Base-by-base conservation (phyloP, 768 basidiomycete genomes). In the Tulasnella sp. region DNA sequence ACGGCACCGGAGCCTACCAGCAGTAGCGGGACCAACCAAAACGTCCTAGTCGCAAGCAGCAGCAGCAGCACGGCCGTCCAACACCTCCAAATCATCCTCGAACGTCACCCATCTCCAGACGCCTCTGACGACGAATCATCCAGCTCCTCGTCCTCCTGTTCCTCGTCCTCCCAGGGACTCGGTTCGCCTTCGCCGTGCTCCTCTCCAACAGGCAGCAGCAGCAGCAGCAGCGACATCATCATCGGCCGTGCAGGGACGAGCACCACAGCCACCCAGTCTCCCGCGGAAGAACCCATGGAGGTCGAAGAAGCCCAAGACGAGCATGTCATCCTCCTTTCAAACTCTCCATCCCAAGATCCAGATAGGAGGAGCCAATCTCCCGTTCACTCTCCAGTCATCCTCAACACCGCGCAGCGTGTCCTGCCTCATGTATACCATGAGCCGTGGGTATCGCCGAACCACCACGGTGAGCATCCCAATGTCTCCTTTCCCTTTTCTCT, bases 371-470 rank as follows among this genome's bases (percentile, higher is more conserved):
- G 52, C 52, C 52, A 59, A 59, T 59, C 52, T 59, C 52, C 52
- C 52, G 52, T 59, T 59, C 26, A 22, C 52, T 59, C 52, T 2
- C 52, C n/a, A 59, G 52, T 29, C 52, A 12, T 29, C 11, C 44
- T 6, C 44, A 47, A 59, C 29, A n/a, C n/a, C n/a, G n/a, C 52
- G 52, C 52, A 59, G 26, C 64, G 39, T 65, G 64, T 40, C 64
- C 64, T 65, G 69, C 69, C 69, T 70, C 69, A 70, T 70, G 69
- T 70, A 44, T 52, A 36, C 69, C 69, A 70, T 62, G 69, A 70
- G 69, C 47, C 69, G 69, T 70, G 69, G 69, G 69, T 52, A 70
- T 52, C 69, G 35, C 42, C 34, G 35, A 34, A 19, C 35, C 47
- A 35, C n/a, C n/a, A 59, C 22, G 26, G 52, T 59, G 32, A 59